Evolutionary conservation across 306 rosid species (phyloP).

Genomic region (Potentilla sterilis): DNA sequence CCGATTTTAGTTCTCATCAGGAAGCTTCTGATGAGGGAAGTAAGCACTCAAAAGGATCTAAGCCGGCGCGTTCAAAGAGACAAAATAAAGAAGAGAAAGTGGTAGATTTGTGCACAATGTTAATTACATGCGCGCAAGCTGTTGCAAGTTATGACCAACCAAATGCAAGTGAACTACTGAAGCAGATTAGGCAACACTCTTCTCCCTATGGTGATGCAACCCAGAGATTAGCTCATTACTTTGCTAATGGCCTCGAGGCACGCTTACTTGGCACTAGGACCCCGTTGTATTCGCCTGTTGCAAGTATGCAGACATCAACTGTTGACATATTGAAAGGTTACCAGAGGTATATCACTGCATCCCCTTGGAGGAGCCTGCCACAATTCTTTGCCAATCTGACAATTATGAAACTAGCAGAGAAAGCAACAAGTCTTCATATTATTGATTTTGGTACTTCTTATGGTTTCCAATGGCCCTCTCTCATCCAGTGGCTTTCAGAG

Average conservation of each 20-base stretch:
- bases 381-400: slow-evolving; percentile 28
- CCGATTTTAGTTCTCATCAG: neutral
- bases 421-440: slow-evolving; percentile 29
- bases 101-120: slow-evolving; percentile 35
- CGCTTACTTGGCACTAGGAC: slow-evolving; percentile 27
- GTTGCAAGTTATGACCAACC: slow-evolving; percentile 29
- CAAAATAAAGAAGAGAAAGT: slow-evolving; percentile 3
- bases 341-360: slow-evolving; percentile 26
- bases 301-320: slow-evolving; percentile 22
- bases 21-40: neutral
- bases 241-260: slow-evolving; percentile 37
- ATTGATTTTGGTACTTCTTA: slow-evolving; percentile 42
- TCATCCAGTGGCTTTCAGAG: slow-evolving; percentile 32
- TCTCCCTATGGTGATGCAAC: slow-evolving; percentile 32
- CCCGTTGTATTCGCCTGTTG: slow-evolving; percentile 19
- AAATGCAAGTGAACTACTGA: slow-evolving; percentile 23
- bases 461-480: slow-evolving; percentile 47
- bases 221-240: slow-evolving; percentile 43
- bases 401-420: slow-evolving; percentile 24
- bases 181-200: slow-evolving; percentile 30
- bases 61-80: neutral
- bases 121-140: slow-evolving; percentile 39
- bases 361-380: slow-evolving; percentile 29
- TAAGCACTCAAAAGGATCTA: slow-evolving; percentile 11
- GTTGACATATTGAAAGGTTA: slow-evolving; percentile 27